These are phyloP conservation scores for Orbilia brochopaga DNA, from an alignment of 2,329 filamentous ascomycete species.

Conservation along the genomic window DNA sequence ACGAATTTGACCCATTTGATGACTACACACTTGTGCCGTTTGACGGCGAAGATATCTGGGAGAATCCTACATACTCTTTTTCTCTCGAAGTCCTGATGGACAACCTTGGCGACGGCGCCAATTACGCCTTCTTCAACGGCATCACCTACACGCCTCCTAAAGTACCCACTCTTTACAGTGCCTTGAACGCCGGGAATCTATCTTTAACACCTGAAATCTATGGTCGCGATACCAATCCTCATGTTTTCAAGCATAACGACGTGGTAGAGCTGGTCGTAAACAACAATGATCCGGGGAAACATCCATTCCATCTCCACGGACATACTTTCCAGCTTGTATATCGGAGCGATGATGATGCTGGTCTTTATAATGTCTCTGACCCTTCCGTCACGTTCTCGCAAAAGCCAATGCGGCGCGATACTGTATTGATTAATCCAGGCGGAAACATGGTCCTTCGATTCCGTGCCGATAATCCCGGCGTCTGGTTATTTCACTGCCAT, in stretches of 20 bases:
- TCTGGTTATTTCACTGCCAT: slow-evolving; percentile 65
- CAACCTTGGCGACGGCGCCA: slow-evolving; percentile 70
- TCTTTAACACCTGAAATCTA: slow-evolving; percentile 69
- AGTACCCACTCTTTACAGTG: slow-evolving; percentile 81
- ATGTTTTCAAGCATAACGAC: slow-evolving; percentile 53
- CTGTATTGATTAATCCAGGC: slow-evolving; percentile 68
- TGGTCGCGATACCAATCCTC: slow-evolving; percentile 69
- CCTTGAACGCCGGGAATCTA: slow-evolving; percentile 66
- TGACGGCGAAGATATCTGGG: slow-evolving; percentile 68
- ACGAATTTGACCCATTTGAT: slow-evolving; percentile 72
- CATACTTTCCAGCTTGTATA: slow-evolving; percentile 72
- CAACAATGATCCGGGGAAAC: slow-evolving; percentile 59
- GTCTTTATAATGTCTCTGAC: slow-evolving; percentile 62
- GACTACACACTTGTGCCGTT: slow-evolving; percentile 74
- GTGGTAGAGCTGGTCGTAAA: slow-evolving; percentile 60
- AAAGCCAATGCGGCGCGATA: slow-evolving; percentile 72
- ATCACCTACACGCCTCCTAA: slow-evolving; percentile 76
- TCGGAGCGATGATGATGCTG: slow-evolving; percentile 66
- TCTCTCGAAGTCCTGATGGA: slow-evolving; percentile 71
- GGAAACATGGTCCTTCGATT: slow-evolving; percentile 74
- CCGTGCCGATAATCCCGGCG: slow-evolving; percentile 70
- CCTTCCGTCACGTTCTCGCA: slow-evolving; percentile 62
- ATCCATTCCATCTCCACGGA: slow-evolving; percentile 64
- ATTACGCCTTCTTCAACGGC: slow-evolving; percentile 77
- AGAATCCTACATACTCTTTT: slow-evolving; percentile 69